Evolutionary conservation across 305 asterid genomes (phyloP).

Genomic region (Rubia balearica): DNA sequence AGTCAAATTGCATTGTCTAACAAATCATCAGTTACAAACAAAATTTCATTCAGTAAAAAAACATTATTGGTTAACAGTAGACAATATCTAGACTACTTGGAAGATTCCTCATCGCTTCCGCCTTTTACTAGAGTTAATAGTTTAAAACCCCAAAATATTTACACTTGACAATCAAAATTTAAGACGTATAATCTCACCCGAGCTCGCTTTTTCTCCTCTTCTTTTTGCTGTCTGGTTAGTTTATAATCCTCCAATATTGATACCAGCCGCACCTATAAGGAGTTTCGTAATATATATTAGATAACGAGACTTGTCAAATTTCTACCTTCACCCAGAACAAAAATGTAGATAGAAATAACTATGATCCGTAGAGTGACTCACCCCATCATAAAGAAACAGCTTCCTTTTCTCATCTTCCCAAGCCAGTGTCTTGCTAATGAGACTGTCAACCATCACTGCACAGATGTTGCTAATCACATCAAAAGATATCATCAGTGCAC

Average conservation of each 20-base stretch:
- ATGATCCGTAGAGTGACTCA: conserved; percentile 33
- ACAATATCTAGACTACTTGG: not conserved
- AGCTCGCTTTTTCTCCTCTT: conserved; percentile 73
- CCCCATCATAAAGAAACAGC: conserved; percentile 83
- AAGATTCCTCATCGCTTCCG: not conserved
- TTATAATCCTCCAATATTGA: conserved; percentile 87
- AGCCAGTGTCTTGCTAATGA: conserved; percentile 64
- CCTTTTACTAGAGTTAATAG: not conserved
- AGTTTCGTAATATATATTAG: conserved; percentile 11
- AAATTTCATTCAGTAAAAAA: not conserved
- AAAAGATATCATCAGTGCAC: conserved; percentile 17
- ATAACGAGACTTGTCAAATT: not conserved
- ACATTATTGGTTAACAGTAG: not conserved
- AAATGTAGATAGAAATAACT: conserved; percentile 6
- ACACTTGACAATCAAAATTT: not conserved
- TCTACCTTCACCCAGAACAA: not conserved
- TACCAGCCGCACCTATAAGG: conserved; percentile 69
- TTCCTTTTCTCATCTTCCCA: conserved; percentile 87
- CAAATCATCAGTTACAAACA: not conserved
- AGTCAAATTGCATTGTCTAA: not conserved
- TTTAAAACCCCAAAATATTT: not conserved
- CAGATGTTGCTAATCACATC: conserved; percentile 21
- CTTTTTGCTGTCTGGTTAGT: conserved; percentile 62
- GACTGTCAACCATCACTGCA: conserved; percentile 72
- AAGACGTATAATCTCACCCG: conserved; percentile 39